Base-by-base conservation (phyloP, 768 basidiomycete species). In the Leccinum subgranulosum region DNA sequence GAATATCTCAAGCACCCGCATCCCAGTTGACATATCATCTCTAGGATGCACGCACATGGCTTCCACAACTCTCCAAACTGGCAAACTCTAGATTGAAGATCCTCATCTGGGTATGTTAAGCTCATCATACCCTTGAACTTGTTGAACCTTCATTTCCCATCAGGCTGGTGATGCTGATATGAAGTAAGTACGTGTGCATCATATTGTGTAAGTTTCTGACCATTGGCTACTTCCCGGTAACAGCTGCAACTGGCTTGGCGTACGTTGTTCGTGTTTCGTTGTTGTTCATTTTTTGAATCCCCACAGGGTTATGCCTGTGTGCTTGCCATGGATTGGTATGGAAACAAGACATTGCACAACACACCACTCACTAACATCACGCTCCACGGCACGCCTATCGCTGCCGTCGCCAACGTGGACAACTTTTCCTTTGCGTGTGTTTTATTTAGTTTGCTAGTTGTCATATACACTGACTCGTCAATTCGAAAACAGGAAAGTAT, bases 371-470 rank as follows among this genome's bases (percentile, higher is more conserved):
- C 61, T 5, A 85, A 85, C 57, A 85, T 87, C 73, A 85, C 85
- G 0, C 77, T 87, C 27, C 49, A 76, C 33, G 83, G 79, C 2
- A 69, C 66, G 5, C 61, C 82, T 0, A 79, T 87, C 6, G 86
- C 83, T 0, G 80, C 84, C 0, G 76, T 86, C 17, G 79, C 84
- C 65, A 86, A 86, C 50, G 81, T 87, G 33, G 84, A 83, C 59
- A 84, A 84, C 57, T 86, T 87, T 64, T 75, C 82, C 0, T 88
- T 87, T 67, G 86, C 84, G 84, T 86, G 56, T 64, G 84, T 79
- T 21, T 12, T 33, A 12, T 33, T 34, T 36, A 0, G 15, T 36
- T 36, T 36, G 23, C 2, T 15, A 17, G 3, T 17, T 1, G 7
- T 28, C 4, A 33, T 17, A 19, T 19, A 27, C 2, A 8, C 29